A percentile compares a stretch with the other conserved stretches of the same genome.
Evolutionary conservation across 2,329 filamentous ascomycete species (phyloP).

Genomic region (Penicillium sp.): DNA sequence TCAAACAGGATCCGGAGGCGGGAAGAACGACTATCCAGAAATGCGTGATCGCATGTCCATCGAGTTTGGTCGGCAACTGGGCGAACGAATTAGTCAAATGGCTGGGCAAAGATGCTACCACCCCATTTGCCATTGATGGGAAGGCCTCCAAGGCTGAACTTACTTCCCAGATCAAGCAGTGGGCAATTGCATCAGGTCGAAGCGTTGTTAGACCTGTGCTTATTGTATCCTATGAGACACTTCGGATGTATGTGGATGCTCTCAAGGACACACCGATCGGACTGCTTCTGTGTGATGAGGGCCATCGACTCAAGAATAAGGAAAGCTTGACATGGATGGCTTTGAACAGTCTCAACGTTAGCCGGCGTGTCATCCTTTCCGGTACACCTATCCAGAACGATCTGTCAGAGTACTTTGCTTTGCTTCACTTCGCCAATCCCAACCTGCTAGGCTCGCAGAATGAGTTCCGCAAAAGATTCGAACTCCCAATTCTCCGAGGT

Average conservation of each 20-base stretch:
- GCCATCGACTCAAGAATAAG: slow-evolving; percentile 93
- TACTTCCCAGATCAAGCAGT: slow-evolving; percentile 87
- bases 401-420: slow-evolving; percentile 94
- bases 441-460: slow-evolving; percentile 84
- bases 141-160: slow-evolving; percentile 95
- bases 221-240: slow-evolving; percentile 96
- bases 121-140: slow-evolving; percentile 93
- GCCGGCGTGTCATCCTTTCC: slow-evolving; percentile 89
- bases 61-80: slow-evolving; percentile 96
- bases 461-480: slow-evolving; percentile 93
- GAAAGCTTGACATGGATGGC: slow-evolving; percentile 95
- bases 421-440: slow-evolving; percentile 96
- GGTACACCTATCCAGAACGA: slow-evolving; percentile 99
- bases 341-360: slow-evolving; percentile 87
- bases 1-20: slow-evolving; percentile 96
- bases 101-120: slow-evolving; percentile 89
- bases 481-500: slow-evolving; percentile 88
- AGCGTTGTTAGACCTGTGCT: slow-evolving; percentile 89
- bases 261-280: slow-evolving; percentile 90
- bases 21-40: slow-evolving; percentile 94
- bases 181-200: slow-evolving; percentile 91
- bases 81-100: slow-evolving; percentile 95
- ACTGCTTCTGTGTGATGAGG: slow-evolving; percentile 92
- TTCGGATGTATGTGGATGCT: slow-evolving; percentile 88
- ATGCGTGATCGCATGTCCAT: slow-evolving; percentile 94